These are phyloP conservation scores for Debaryomyces subglobosus DNA, from an alignment of 1,139 yeast genomes.

Conservation along the genomic window DNA sequence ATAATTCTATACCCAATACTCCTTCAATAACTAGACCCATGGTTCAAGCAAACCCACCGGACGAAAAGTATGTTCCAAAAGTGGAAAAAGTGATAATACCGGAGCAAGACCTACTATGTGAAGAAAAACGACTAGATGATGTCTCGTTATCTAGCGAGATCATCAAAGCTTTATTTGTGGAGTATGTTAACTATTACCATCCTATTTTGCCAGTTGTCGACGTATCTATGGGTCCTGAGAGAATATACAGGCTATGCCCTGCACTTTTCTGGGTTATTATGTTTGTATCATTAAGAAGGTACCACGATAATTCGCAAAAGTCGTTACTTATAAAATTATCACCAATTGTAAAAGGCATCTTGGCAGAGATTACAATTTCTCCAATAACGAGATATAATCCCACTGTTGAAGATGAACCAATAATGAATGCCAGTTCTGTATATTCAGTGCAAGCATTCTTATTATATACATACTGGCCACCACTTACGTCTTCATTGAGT, in stretches of 20 bases:
- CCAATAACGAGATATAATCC: slow-evolving; percentile 87
- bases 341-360: slow-evolving; percentile 69
- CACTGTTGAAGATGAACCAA: slow-evolving; percentile 72
- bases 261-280: slow-evolving; percentile 93
- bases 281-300: slow-evolving; percentile 76
- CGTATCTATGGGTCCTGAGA: slow-evolving; percentile 77
- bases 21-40: slow-evolving; percentile 30
- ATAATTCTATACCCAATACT: slow-evolving; percentile 34
- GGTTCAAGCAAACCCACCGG: slow-evolving; percentile 6
- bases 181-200: slow-evolving; percentile 76
- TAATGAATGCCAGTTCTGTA: slow-evolving; percentile 87
- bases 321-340: slow-evolving; percentile 56
- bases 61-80: not conserved
- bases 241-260: slow-evolving; percentile 77
- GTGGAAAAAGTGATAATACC: not conserved
- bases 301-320: slow-evolving; percentile 40
- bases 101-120: slow-evolving; percentile 50
- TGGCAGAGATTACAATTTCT: slow-evolving; percentile 86
- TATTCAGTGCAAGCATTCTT: slow-evolving; percentile 92
- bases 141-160: slow-evolving; percentile 61
- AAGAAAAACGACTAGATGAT: slow-evolving; percentile 69
- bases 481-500: slow-evolving; percentile 86
- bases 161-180: slow-evolving; percentile 66
- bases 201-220: slow-evolving; percentile 88
- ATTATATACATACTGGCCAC: slow-evolving; percentile 93